Evolutionary conservation across 2,329 filamentous ascomycete genomes (phyloP).

Genomic region (Penicillium sp.): DNA sequence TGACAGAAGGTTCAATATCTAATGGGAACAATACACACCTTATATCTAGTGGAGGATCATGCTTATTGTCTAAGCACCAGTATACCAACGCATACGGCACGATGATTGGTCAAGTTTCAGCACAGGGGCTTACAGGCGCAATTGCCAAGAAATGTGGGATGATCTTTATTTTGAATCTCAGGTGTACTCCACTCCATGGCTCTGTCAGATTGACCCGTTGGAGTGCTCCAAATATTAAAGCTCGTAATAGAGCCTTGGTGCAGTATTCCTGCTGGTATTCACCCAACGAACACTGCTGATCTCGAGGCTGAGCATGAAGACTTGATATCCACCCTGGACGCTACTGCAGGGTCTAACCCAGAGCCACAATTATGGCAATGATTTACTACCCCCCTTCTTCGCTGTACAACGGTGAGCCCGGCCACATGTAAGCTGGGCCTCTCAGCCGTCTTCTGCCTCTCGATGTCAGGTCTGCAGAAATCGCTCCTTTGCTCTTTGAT

Average conservation of each 20-base stretch:
- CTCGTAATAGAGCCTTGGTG: neutral
- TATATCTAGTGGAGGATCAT: neutral
- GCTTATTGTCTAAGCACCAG: neutral
- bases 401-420: neutral
- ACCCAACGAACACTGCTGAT: neutral
- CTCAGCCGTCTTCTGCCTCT: neutral
- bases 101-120: neutral
- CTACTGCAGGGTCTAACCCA: conserved; percentile 1
- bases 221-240: neutral
- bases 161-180: neutral
- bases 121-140: neutral
- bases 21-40: neutral
- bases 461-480: neutral
- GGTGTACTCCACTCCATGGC: neutral
- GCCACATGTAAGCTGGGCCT: neutral
- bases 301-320: neutral
- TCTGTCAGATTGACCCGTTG: neutral
- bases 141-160: neutral
- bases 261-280: neutral
- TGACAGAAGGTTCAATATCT: no score
- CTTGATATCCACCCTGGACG: neutral
- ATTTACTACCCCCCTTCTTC: neutral
- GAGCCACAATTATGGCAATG: neutral
- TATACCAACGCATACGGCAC: neutral
- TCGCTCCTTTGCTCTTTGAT: neutral